Evolutionary conservation across 768 basidiomycete species (phyloP), one percentile per base, ranked within the genome.

Genomic region (Kondoa malvinella): DNA sequence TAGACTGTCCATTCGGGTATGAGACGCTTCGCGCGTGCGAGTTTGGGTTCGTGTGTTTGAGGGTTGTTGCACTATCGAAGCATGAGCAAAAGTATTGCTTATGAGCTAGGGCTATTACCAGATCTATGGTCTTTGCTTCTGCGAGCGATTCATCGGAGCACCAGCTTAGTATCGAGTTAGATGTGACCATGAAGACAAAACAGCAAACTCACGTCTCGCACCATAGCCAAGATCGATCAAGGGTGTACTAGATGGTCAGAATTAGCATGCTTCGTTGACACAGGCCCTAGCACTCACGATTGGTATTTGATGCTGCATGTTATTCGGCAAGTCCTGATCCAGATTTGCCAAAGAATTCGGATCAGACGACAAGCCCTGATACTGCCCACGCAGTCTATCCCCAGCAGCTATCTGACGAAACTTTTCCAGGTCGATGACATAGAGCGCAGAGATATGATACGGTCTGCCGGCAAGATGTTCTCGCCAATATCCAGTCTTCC

Each of bases 111-210:
- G 15, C 25, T 17, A n/a, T 27, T 56, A 80, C 85, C 30, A 66
- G 60, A 34, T 72, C 72, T 33, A 67, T 77, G 21, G 78, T 79
- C 72, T 79, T 79, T 14, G 79, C 79, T 17, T 73, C 71, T 12
- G 72, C 70, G 1, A 80, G 71, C 27, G 72, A 73, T 64, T 78
- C 78, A 58, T 78, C 76, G 57, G 69, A 83, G 84, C 95, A 99
- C 95, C 95, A 97, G 0, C 94, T 97, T n/a, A n/a, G 81, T 97
- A 94, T 76, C 94, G 97, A 94, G 79, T 95, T 94, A 97, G 73
- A 90, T 88, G 77, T 91, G 87, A 68, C 84, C 83, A 17, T 97
- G 80, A 0, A 92, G 90, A 77, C 83, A 87, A 89, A 92, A 67
- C 4, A 4, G 58, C 12, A 4, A 14, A 25, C 58, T 14, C 25